Base-by-base conservation (phyloP, 257 asterid genomes). In the Mitragyna speciosa region DNA sequence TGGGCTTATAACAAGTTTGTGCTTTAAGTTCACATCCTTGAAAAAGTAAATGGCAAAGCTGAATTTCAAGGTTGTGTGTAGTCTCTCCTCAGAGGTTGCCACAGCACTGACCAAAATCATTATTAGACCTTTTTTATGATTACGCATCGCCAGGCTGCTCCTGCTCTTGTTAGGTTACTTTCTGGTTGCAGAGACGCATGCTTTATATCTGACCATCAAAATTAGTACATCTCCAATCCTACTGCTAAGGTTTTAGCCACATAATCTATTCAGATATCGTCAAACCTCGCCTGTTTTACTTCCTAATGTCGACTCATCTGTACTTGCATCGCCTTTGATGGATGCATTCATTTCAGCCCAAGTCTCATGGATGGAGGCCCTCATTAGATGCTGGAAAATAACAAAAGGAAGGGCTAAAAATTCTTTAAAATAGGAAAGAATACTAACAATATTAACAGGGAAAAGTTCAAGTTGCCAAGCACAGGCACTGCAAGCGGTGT, bases 121-220 rank as follows among this genome's bases (percentile, higher is more conserved):
- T 58, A 20, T 19, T 16, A 5, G 6, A 76, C 58, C 26, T 26
- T 48, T 48, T 43, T 61, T 26, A n/a, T 68, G 68, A 68, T 51
- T 61, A 33, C 39, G 17, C 24, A 69, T 52, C 49, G 51, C n/a
- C 7, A 12, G 45, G 70, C 43, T 36, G 78, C 30, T 36, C 41
- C 26, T 43, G 71, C 45, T 17, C 36, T 28, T 61, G 59, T 61
- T 76, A 43, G 59, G 61, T 61, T 76, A 61, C 72, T 61, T 76
- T 76, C 79, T 26, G 58, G 24, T 45, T 59, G 59, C 43, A 61
- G 22, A 61, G 28, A 74, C 12, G 45, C 79, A 15, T n/a, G 72
- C 59, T 36, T 36, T 56, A 6, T 26, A n/a, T 9, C 68, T 11
- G 30, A 54, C 7, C 61, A 20, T 54, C 24, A 16, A 16, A 54